Evolutionary conservation across 805 yeast species (phyloP), one percentile per base, ranked within the genome.

Genomic region (Candida railenensis): DNA sequence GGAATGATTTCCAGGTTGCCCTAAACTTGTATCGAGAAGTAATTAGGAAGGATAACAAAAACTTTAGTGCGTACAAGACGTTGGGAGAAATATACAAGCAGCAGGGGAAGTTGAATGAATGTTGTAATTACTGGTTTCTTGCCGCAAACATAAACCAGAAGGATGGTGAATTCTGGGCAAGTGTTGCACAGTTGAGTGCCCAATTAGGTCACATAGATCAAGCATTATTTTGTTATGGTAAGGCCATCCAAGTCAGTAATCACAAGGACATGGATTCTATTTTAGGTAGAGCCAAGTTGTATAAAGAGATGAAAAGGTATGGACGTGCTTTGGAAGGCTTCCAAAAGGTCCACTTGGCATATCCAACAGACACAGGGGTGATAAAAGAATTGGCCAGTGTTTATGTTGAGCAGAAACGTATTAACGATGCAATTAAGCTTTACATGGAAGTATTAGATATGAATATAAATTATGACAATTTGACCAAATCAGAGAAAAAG

Each of bases 31-130:
- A 77, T 63, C 68, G 73, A 53, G 88, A 81, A 50, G 95, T 89
- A 11, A 83, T 92, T 49, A 82, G 83, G 54, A 73, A 82, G 45
- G 96, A 90, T 58, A 84, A 88, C 12, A 79, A 80, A 53, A 86
- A 87, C 60, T 85, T 81, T 62, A 81, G 87, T 39, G 97, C 97
- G 0, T 91, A 91, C 71, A 85, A 87, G 56, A 87, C 95, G 0
- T 67, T 90, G 39, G 97, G 97, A 40, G 96, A 88, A 57, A 87
- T 92, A 40, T 85, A 87, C 53, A 76, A 81, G 46, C 69, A 78
- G 44, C 84, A 82, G 49, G 91, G 89, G 1, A 73, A 82, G 40
- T 65, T 77, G 42, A 81, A 83, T 52, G 85, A 87, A 58, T 80
- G 96, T 61, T 83, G 96, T 61, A 82, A 82, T 58, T 78, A 86